Conservation (phyloP, 2,329 filamentous ascomycete species). For the Chaetomiaceae sp. region DNA sequence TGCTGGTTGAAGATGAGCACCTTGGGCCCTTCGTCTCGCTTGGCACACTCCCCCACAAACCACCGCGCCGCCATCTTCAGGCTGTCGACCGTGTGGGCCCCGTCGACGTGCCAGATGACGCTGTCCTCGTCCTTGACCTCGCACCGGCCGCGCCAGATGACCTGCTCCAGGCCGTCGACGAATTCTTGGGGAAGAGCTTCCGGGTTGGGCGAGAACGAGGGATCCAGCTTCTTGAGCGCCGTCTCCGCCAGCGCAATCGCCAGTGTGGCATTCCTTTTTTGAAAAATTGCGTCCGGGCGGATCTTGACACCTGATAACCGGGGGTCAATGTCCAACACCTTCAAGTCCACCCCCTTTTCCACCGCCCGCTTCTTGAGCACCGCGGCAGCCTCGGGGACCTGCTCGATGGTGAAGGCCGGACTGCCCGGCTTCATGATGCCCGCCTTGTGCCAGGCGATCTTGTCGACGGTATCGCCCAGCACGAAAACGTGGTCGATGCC, state of each 20-base stretch:
- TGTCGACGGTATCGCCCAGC: constrained; percentile 58
- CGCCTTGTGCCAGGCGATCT: constrained; percentile 71
- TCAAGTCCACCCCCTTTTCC: constrained; percentile 48
- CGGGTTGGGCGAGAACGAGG: constrained; percentile 20
- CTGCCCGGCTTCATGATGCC: constrained; percentile 62
- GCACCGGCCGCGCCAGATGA: constrained; percentile 77
- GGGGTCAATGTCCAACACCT: constrained; percentile 43
- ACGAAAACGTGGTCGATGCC: constrained; percentile 65
- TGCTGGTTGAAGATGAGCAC: constrained; percentile 87
- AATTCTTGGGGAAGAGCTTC: constrained; percentile 57
- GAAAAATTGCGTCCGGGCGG: constrained; percentile 51
- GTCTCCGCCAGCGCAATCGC: constrained; percentile 49
- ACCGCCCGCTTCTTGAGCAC: constrained; percentile 55
- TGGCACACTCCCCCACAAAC: constrained; percentile 60
- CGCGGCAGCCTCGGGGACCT: constrained; percentile 42
- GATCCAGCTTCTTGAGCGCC: constrained; percentile 42
- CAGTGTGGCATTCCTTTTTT: constrained; percentile 52
- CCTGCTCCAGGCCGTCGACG: constrained; percentile 66
- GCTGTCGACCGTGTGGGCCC: constrained; percentile 89
- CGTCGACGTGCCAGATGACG: constrained; percentile 83
- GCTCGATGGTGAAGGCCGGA: constrained; percentile 54
- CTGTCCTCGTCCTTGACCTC: constrained; percentile 51
- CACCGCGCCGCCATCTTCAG: constrained; percentile 76
- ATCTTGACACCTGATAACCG: constrained; percentile 45
- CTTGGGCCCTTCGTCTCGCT: constrained; percentile 38